phyloP scores from a whole-genome alignment of 371 early-diverging fungal species.

The Thermomucor indicae-seudaticae region DNA sequence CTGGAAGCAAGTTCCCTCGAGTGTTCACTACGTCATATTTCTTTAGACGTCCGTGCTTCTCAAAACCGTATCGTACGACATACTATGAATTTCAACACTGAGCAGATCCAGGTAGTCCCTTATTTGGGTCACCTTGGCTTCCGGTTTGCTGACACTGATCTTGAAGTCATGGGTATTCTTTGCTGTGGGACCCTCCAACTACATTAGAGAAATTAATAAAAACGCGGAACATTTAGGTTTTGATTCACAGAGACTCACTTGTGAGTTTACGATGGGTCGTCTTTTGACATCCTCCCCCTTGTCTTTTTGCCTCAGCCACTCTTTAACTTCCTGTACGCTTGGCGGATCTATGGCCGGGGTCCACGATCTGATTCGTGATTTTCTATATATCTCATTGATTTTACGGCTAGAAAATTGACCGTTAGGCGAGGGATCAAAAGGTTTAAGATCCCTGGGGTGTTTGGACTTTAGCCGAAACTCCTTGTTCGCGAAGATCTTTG shows the following conservation, averaged over 20 bases:
- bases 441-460: conserved; percentile 13
- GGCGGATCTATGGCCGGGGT: conserved; percentile 30
- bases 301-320: conserved; percentile 19
- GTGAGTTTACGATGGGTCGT: background rate
- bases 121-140: conserved; percentile 9
- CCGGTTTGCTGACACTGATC: conserved; percentile 43
- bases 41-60: background rate
- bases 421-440: conserved; percentile 11
- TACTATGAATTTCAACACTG: conserved; percentile 43
- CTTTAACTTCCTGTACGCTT: conserved; percentile 9
- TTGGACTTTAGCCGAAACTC: conserved; percentile 44
- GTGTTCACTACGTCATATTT: conserved; percentile 26
- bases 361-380: conserved; percentile 24
- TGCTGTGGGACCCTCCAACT: conserved; percentile 58
- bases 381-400: conserved; percentile 1
- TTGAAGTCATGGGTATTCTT: conserved; percentile 60
- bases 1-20: conserved; percentile 48
- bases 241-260: no score
- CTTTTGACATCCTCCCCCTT: background rate
- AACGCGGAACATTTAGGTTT: no score
- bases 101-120: conserved; percentile 34
- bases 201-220: no score
- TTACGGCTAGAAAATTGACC: background rate
- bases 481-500: conserved; percentile 51
- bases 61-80: background rate